Conservation (phyloP, 208 protist species). For the Leishmania amazonensis region DNA sequence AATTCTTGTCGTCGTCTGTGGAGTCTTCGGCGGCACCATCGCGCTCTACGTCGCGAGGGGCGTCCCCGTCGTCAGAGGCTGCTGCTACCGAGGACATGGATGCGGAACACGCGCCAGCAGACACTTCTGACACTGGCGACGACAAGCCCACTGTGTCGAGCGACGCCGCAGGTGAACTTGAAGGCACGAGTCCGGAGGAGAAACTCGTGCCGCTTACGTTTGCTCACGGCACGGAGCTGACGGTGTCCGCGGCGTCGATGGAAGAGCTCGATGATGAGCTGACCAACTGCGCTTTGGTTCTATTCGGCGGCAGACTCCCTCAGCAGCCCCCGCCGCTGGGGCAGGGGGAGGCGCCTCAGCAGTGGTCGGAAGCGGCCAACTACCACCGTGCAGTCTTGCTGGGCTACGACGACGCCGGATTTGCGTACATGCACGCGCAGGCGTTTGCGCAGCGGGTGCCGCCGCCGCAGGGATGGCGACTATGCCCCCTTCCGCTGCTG, state of each 20-base stretch:
- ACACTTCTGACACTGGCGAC: neutral
- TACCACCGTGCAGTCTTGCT: conserved; percentile 40
- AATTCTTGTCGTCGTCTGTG: conserved; percentile 23
- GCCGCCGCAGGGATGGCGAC: conserved; percentile 15
- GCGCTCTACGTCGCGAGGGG: neutral
- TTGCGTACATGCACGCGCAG: conserved; percentile 34
- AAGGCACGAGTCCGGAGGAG: neutral
- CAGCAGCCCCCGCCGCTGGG: neutral
- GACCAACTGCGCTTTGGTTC: conserved; percentile 15
- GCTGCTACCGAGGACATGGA: neutral
- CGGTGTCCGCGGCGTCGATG: neutral
- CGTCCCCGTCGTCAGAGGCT: conserved; percentile 3
- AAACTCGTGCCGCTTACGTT: neutral
- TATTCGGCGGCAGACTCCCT: conserved; percentile 19
- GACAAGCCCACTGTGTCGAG: neutral
- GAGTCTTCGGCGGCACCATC: neutral
- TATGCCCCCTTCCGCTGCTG: conserved; percentile 26
- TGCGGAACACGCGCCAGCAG: neutral
- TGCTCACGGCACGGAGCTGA: conserved; percentile 21
- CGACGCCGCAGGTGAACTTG: neutral
- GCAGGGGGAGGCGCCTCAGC: neutral
- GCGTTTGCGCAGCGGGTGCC: conserved; percentile 22
- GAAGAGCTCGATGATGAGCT: conserved; percentile 1
- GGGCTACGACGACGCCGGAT: conserved; percentile 40
- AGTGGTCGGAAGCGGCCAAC: conserved; percentile 20